Conservation (phyloP, 257 asterid species). For the Solanum tacnaense region DNA sequence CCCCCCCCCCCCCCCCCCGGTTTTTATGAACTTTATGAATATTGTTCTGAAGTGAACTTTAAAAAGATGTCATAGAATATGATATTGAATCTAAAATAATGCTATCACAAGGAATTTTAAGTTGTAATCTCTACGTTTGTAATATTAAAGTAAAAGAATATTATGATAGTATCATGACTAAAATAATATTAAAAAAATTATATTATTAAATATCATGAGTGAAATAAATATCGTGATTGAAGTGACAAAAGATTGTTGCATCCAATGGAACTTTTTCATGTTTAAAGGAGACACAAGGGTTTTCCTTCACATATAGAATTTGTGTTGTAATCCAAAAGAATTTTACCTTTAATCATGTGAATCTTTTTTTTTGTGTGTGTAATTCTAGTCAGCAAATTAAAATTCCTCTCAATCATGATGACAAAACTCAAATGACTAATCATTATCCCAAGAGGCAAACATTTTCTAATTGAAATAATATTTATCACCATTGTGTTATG, state of each 20-base stretch:
- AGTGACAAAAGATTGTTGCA: background rate
- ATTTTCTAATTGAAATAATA: background rate
- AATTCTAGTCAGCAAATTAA: background rate
- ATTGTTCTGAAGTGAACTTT: too few relatives aligned
- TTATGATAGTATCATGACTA: background rate
- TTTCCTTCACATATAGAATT: background rate
- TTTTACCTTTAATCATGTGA: background rate
- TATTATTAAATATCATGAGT: background rate
- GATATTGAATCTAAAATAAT: background rate
- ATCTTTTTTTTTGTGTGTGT: background rate
- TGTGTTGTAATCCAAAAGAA: background rate
- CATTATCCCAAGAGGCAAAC: background rate
- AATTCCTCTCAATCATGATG: background rate
- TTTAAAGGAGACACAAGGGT: background rate
- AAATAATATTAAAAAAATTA: background rate
- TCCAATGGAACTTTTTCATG: background rate
- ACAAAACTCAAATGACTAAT: background rate
- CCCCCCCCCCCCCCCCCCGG: accelerated
- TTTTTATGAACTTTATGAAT: too few relatives aligned
- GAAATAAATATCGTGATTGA: background rate
- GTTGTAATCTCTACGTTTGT: background rate
- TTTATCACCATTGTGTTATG: background rate
- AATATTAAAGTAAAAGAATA: background rate
- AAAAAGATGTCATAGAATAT: too few relatives aligned
- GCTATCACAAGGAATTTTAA: background rate